Percentiles rank a stretch among this genome's conserved stretches.
Evolutionary conservation across 768 basidiomycete genomes (phyloP).

Genomic region (Mycena vulgaris): DNA sequence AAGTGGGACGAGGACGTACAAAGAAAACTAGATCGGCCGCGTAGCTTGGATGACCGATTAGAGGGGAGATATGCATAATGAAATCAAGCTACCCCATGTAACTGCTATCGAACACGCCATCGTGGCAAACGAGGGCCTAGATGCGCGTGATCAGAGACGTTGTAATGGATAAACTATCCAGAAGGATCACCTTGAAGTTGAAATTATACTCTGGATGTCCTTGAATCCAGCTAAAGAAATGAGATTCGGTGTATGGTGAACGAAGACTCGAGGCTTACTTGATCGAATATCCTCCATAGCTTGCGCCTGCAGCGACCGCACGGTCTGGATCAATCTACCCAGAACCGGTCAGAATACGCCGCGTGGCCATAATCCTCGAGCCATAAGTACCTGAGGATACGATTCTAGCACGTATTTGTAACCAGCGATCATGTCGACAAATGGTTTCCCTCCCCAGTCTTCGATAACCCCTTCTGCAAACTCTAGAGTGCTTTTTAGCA

Average conservation of each 20-base stretch:
- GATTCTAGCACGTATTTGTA: slow-evolving; percentile 80
- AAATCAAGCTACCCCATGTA: slow-evolving; percentile 73
- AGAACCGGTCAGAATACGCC: slow-evolving; percentile 5
- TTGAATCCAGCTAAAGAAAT: slow-evolving; percentile 90
- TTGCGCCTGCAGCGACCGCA: slow-evolving; percentile 86
- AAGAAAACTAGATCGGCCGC: slow-evolving; percentile 95
- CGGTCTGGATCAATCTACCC: slow-evolving; percentile 78
- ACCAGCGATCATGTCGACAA: slow-evolving; percentile 81
- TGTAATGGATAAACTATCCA: too few species aligned
- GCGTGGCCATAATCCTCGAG: not conserved
- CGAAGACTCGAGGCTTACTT: slow-evolving; percentile 66
- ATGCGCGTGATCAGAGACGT: slow-evolving; percentile 14
- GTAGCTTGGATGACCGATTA: slow-evolving; percentile 53
- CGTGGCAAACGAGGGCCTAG: slow-evolving; percentile 88
- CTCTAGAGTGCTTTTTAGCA: too few species aligned
- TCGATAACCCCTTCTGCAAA: slow-evolving; percentile 84
- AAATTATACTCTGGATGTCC: slow-evolving; percentile 92
- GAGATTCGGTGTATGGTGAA: too few species aligned
- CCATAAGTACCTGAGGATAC: slow-evolving; percentile 73
- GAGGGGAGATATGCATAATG: too few species aligned
- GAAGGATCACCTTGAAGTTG: slow-evolving; percentile 76
- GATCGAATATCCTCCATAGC: slow-evolving; percentile 92
- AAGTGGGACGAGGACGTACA: slow-evolving; percentile 62
- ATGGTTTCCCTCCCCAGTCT: slow-evolving; percentile 92
- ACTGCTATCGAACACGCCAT: slow-evolving; percentile 88